Conservation (phyloP, 2,329 filamentous ascomycete genomes). For the Aspergillus neoniger region DNA sequence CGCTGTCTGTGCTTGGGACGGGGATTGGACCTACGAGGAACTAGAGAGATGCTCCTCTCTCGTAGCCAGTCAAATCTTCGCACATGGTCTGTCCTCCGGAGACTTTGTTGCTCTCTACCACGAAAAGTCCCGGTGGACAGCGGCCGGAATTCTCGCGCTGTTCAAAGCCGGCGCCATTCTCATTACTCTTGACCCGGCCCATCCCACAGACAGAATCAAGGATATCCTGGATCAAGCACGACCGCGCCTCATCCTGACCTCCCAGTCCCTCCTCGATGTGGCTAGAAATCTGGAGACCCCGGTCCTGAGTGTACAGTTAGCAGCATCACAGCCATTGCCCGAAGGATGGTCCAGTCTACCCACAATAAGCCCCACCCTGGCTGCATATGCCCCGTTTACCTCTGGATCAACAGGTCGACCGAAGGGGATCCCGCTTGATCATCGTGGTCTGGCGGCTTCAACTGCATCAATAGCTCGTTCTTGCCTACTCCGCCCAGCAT, state of each 20-base stretch:
- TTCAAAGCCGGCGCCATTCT: background rate
- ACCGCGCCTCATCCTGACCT: background rate
- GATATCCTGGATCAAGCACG: background rate
- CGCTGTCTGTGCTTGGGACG: background rate
- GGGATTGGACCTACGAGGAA: background rate
- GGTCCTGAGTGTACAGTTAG: background rate
- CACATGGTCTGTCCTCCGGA: background rate
- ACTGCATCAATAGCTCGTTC: too few species aligned
- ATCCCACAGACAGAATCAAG: background rate
- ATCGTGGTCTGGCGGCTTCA: background rate
- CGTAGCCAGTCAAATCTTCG: background rate
- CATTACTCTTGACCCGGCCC: background rate
- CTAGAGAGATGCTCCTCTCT: background rate
- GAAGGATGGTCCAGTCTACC: background rate
- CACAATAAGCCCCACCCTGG: background rate
- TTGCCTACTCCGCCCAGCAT: background rate
- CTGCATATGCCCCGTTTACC: background rate
- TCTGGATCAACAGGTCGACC: background rate
- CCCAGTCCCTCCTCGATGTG: background rate
- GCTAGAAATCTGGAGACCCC: background rate
- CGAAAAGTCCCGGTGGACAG: background rate
- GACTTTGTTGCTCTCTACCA: background rate
- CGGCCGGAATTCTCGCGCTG: background rate
- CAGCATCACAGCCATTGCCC: background rate
- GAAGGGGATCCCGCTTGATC: background rate